Base-by-base conservation (phyloP, 495 filamentous ascomycete genomes). In the Aspergillus baeticus region DNA sequence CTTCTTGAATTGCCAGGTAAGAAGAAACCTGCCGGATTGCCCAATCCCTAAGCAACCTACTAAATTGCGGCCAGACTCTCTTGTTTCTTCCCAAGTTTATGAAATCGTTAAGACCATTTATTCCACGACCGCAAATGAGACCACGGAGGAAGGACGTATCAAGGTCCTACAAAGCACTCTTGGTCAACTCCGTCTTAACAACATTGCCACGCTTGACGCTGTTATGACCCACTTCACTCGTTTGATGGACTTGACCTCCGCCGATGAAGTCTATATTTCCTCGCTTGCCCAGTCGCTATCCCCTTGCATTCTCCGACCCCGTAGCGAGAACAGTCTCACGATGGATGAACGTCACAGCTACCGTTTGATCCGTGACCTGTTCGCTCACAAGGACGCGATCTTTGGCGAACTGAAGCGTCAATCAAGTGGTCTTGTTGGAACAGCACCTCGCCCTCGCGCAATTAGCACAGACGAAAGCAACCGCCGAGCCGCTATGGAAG, bases 91-190 rank as follows among this genome's bases (percentile, higher is more conserved):
- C 21, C 92, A 96, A 67, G 91, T 97, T 57, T 99, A 99, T 70
- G 94, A 99, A 78, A 97, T 99, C 67, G 87, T 99, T 63, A 91
- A 96, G 69, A 97, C 90, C 1, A 96, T 98, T 54, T 99, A 99
- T 72, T 78, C 79, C 14, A 77, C 80, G 18, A 87, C 85, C 48
- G 91, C 89, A 26, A 84, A 91, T 29, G 85, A 92, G 55, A 81
- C 87, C 26, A 76, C 74, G 35, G 75, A 78, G 67, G 88, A 92
- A 52, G 83, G 87, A 38, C 91, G 94, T 41, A 82, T 98, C 57
- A 89, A 93, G 52, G 90, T 98, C 61, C 82, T 99, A 26, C 95
- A 98, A 71, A 96, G 92, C 60, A 97, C 94, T 0, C 86, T 98
- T 60, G 92, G 91, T 41, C 92, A 96, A 68, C 82, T 99, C 39